A percentile compares a stretch with the other conserved stretches of the same genome.
Evolutionary conservation across 176 grass and related monocot genomes (phyloP).

Genomic region (Triticum urartu): DNA sequence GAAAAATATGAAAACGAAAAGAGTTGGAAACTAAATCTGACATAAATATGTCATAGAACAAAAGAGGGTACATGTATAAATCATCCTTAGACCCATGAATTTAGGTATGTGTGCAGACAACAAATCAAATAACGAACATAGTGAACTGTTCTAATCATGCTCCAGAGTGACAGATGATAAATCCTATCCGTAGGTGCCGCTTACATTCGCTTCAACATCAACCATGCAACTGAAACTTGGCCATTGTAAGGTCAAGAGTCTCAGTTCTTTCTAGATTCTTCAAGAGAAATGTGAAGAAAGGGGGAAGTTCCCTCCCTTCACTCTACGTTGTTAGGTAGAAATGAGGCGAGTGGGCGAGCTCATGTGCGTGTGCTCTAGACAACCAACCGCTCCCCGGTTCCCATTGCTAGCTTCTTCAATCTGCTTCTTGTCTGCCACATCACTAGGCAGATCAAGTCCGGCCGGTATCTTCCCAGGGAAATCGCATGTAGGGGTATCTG

Average conservation of each 20-base stretch:
- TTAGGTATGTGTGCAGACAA: no score
- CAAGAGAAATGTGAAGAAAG: not conserved
- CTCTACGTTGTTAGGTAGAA: not conserved
- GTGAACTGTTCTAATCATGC: not conserved
- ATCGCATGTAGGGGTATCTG: slow-evolving; percentile 32
- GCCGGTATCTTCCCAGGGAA: slow-evolving; percentile 62
- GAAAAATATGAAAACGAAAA: not conserved
- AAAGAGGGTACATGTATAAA: no score
- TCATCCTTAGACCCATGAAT: not conserved
- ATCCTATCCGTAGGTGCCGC: not conserved
- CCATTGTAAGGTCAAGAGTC: not conserved
- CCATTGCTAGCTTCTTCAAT: not conserved
- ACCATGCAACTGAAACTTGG: not conserved
- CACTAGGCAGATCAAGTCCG: slow-evolving; percentile 51
- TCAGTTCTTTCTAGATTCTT: slow-evolving; percentile 17
- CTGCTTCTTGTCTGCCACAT: slow-evolving; percentile 30
- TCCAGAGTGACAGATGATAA: not conserved
- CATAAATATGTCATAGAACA: not conserved
- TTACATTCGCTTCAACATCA: not conserved
- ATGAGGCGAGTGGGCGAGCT: not conserved
- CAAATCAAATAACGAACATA: not conserved
- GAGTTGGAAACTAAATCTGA: not conserved
- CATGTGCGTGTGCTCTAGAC: not conserved
- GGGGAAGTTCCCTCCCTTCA: not conserved
- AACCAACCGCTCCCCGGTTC: not conserved